Evolutionary conservation across 352 stramenopile genomes (phyloP), one percentile per base, ranked within the genome.

Genomic region (Paralagenidium karlingii): DNA sequence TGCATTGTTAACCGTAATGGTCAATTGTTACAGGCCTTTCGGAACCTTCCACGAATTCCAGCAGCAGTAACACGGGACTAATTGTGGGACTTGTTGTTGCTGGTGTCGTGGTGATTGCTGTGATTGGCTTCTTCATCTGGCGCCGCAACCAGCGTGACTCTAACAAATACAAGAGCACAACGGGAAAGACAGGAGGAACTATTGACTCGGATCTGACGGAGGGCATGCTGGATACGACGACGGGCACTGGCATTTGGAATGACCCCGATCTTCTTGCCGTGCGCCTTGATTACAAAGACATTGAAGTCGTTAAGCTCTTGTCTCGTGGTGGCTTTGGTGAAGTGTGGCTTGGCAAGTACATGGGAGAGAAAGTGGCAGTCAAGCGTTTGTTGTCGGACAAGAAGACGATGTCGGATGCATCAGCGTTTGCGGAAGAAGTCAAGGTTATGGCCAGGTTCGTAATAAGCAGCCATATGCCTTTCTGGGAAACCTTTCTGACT

Each of bases 241-340:
- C 61, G 18, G n/a, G 43, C 21, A 69, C 68, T 5, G 48, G 42
- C 27, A 77, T 85, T 44, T 80, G 68, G 67, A 60, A 75, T 31
- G 71, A 85, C 22, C 59, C 63, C 5, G 65, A 82, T 32, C 48
- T 85, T 4, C 39, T 82, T 24, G 63, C 63, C 8, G 62, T 69
- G 6, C 71, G 71, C 27, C 63, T 85, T 21, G 61, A 85, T 15
- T 60, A 73, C 44, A 47, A 48, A 8, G 58, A 81, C 27, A 53
- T 85, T 24, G 53, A 74, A 29, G 49, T 56, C 2, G 47, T 82
- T 20, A 82, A 78, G 49, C 28, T 78, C 20, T 49, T 82, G 15
- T 74, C 70, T n/a, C 67, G 69, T 38, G 67, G 70, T 50, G 70
- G 67, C 0, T 84, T 79, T 33, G 67, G 70, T 31, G 71, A 85